phyloP scores from a whole-genome alignment of 805 yeast genomes.

The Grigorovia yakushimaensis region DNA sequence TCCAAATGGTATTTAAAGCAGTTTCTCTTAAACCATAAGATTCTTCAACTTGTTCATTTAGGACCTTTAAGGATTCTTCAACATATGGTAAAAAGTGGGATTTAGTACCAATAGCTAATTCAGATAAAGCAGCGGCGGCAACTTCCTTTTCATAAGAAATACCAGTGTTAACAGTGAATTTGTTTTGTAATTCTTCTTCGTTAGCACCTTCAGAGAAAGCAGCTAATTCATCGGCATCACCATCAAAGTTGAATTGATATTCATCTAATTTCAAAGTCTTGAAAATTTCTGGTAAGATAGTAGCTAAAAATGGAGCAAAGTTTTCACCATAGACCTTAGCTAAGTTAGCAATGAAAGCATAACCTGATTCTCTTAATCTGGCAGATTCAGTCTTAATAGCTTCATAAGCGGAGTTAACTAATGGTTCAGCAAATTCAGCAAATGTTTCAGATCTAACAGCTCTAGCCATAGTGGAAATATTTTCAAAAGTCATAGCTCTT shows the following conservation, averaged over 20 bases:
- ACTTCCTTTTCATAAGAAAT: conserved; percentile 92
- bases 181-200: conserved; percentile 57
- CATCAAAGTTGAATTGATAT: conserved; percentile 54
- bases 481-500: conserved; percentile 86
- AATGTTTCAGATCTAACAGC: conserved; percentile 92
- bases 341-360: conserved; percentile 84
- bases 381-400: conserved; percentile 70
- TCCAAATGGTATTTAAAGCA: conserved; percentile 77
- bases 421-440: conserved; percentile 74
- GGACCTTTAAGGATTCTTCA: conserved; percentile 53
- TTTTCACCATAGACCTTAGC: conserved; percentile 91
- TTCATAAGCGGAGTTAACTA: conserved; percentile 77
- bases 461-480: conserved; percentile 87
- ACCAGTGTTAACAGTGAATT: conserved; percentile 85
- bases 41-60: conserved; percentile 66
- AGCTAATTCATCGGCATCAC: conserved; percentile 38
- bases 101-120: conserved; percentile 81
- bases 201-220: conserved; percentile 39
- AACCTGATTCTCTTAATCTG: conserved; percentile 89
- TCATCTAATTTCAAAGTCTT: conserved; percentile 82
- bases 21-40: conserved; percentile 89
- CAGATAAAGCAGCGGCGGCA: conserved; percentile 83
- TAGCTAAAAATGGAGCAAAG: conserved; percentile 75
- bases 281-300: conserved; percentile 74
- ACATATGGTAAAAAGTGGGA: conserved; percentile 69